Evolutionary conservation across 73 alveolate species (phyloP).

Genomic region (Tetrahymena borealis): DNA sequence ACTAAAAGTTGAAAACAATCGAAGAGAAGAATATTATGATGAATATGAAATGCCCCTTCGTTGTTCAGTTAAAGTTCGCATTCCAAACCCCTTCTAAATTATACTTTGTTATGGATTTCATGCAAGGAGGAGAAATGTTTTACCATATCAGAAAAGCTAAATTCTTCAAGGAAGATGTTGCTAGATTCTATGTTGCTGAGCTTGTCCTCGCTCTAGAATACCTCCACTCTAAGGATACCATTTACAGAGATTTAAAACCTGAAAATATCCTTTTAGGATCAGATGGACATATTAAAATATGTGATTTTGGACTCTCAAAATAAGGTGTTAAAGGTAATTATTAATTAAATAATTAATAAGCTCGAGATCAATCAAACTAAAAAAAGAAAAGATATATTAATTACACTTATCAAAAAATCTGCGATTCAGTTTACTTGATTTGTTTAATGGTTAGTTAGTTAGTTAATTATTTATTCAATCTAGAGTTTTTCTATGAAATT

Average conservation of each 20-base stretch:
- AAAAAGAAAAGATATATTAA: too few relatives aligned
- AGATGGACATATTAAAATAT: conserved; percentile 90
- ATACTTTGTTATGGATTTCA: conserved; percentile 89
- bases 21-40: conserved; percentile 74
- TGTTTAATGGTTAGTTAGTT: too few relatives aligned
- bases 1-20: conserved; percentile 35
- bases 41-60: conserved; percentile 77
- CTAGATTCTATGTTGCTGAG: conserved; percentile 88
- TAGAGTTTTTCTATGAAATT: too few relatives aligned
- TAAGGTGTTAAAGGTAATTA: conserved; percentile 25
- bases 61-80: conserved; percentile 87
- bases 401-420: too few relatives aligned
- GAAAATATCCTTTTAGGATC: conserved; percentile 89
- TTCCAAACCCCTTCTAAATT: conserved; percentile 83
- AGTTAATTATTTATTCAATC: too few relatives aligned
- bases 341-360: not conserved
- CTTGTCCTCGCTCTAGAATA: conserved; percentile 76
- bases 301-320: conserved; percentile 95
- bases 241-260: conserved; percentile 94
- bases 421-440: too few relatives aligned
- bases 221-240: conserved; percentile 77
- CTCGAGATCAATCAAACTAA: too few relatives aligned
- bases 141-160: conserved; percentile 72
- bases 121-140: conserved; percentile 94
- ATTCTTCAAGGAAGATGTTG: conserved; percentile 70